A percentile compares a stretch with the other conserved stretches of the same genome.
These are phyloP conservation scores for Auricularia sp. DNA, from an alignment of 768 basidiomycete genomes.

Conservation along the genomic window DNA sequence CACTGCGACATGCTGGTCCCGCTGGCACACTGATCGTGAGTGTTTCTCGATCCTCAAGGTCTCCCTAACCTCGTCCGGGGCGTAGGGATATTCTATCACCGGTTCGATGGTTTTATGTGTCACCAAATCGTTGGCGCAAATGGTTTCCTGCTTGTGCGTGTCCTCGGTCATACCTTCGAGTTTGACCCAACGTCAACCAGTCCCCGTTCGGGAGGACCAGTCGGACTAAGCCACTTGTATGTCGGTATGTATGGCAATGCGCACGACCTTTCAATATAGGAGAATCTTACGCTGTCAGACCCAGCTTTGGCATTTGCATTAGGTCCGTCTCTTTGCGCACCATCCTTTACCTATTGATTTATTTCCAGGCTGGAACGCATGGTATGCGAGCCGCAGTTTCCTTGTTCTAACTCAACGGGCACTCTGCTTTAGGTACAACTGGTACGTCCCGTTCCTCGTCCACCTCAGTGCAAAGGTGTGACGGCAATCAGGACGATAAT, in stretches of 20 bases:
- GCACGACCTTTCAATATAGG: too few species aligned
- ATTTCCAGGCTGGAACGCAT: constrained; percentile 4
- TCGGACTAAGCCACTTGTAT: constrained; percentile 15
- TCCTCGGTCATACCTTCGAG: background rate
- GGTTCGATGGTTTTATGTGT: constrained; percentile 11
- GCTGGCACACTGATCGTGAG: constrained; percentile 13
- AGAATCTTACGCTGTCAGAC: background rate
- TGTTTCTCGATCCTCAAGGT: background rate
- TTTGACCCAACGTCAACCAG: background rate
- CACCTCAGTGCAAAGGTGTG: too few species aligned
- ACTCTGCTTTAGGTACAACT: background rate
- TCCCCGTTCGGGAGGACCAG: constrained; percentile 18
- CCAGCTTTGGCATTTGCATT: constrained; percentile 14
- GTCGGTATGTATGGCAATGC: constrained; percentile 1
- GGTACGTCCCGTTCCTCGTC: background rate
- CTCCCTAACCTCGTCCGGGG: background rate
- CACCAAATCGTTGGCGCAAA: constrained; percentile 14
- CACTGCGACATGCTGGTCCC: constrained; percentile 16
- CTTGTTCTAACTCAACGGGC: background rate
- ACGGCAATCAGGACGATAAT: constrained; percentile 33
- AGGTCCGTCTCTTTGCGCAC: background rate
- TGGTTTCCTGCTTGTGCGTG: constrained; percentile 9
- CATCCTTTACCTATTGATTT: too few species aligned
- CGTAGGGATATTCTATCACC: constrained; percentile 7
- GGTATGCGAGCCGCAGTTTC: background rate